phyloP scores from a whole-genome alignment of 2,329 filamentous ascomycete species.

The Penicillium hordei region DNA sequence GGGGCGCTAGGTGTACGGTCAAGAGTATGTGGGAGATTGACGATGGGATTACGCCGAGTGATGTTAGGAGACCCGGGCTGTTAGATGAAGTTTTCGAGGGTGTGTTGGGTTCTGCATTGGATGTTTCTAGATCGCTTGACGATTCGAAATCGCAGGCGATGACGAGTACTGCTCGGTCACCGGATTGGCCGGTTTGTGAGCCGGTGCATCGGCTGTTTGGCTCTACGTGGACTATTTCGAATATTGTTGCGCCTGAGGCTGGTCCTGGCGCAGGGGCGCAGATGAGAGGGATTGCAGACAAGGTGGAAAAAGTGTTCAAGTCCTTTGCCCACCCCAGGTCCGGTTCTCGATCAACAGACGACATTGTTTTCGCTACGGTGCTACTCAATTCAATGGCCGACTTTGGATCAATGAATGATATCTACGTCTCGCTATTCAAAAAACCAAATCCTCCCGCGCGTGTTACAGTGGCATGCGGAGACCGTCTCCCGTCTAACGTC shows the following conservation, averaged over 20 bases:
- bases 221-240: conserved; percentile 38
- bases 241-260: conserved; percentile 41
- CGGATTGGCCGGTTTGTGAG: conserved; percentile 14
- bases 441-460: conserved; percentile 80
- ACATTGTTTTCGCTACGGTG: conserved; percentile 56
- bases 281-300: conserved; percentile 37
- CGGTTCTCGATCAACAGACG: conserved; percentile 29
- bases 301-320: conserved; percentile 18
- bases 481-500: conserved; percentile 59
- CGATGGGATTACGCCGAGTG: conserved; percentile 23
- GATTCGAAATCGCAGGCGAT: neutral
- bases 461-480: conserved; percentile 77
- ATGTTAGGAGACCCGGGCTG: conserved; percentile 57
- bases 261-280: conserved; percentile 43
- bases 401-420: conserved; percentile 71
- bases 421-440: conserved; percentile 74
- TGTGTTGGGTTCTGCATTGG: conserved; percentile 33
- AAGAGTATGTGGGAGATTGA: conserved; percentile 35
- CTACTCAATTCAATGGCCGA: conserved; percentile 76
- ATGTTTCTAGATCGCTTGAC: neutral
- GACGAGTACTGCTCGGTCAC: neutral
- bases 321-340: conserved; percentile 9
- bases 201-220: conserved; percentile 23
- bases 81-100: conserved; percentile 63
- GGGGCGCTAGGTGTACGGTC: conserved; percentile 54